Evolutionary conservation across 2,329 filamentous ascomycete species (phyloP), one percentile per base, ranked within the genome.

Genomic region (Botryotinia globosa): DNA sequence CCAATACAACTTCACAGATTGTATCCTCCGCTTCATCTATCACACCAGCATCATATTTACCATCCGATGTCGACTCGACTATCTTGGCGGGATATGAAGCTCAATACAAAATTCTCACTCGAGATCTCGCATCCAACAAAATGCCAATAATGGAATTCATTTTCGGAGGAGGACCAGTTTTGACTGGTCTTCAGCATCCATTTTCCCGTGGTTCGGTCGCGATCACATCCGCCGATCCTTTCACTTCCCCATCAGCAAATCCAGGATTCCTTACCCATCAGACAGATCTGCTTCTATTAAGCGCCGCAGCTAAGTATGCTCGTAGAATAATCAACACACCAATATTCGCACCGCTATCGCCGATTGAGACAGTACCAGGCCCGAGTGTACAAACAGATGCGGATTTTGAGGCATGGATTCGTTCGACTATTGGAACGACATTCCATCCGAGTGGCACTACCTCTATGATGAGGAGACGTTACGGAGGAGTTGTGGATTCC

Each of bases 141-240:
- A 18, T 65, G n/a, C 58, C 72, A 32, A 45, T 71, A 8, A 59
- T 73, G 32, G 72, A 73, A 59, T 54, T 73, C 39, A 64, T 65
- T 18, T 73, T 42, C 37, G 9, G 14, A 18, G 72, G 64, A 22
- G 59, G 72, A 2, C 7, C 25, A 42, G 12, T 71, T 12, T 85
- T 85, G 69, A 83, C 85, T 0, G 86, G 86, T 73, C 84, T 89
- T 39, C 86, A 87, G 75, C 89, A 84, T 74, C 81, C 89, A 0
- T 86, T 89, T 78, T 87, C 85, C 6, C 85, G 87, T 0, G 89
- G 89, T 0, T 84, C 82, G 56, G 85, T 88, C 63, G 89, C 91
- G 80, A 87, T 90, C 75, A 79, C 80, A 18, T 81, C 82, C 3
- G 71, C 81, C 0, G 80, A 84, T 29, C 77, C 83, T 22, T 77